Conservation (phyloP, 2,329 filamentous ascomycete genomes). For the Rhynchosporium graminicola region DNA sequence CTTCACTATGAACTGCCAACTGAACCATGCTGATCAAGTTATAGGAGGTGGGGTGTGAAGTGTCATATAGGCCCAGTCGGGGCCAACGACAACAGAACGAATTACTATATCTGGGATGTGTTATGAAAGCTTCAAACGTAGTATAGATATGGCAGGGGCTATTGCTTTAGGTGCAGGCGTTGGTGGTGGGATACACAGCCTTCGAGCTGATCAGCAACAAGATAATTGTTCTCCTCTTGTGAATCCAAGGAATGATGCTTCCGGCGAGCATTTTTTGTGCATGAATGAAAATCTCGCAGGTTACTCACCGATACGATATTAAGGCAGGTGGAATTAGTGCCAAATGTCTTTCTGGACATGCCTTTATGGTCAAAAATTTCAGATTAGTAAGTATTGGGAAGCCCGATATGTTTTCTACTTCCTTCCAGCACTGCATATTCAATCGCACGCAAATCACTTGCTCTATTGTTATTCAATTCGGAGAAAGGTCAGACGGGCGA, state of each 20-base stretch:
- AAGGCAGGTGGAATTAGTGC: no score
- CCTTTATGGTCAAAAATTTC: no score
- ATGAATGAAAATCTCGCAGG: no score
- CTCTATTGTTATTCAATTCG: no score
- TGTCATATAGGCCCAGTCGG: not conserved
- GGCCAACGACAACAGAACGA: not conserved
- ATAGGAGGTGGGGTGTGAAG: slow-evolving; percentile 9
- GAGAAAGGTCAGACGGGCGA: no score
- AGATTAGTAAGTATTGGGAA: no score
- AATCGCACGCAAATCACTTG: no score
- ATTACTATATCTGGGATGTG: not conserved
- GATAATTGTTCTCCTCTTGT: not conserved
- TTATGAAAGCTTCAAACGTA: slow-evolving; percentile 14
- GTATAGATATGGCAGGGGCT: slow-evolving; percentile 1
- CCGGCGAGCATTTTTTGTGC: no score
- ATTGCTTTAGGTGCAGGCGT: slow-evolving; percentile 12
- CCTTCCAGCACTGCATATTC: no score
- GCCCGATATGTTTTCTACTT: no score
- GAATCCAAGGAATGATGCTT: not conserved
- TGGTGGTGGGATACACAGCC: slow-evolving; percentile 11
- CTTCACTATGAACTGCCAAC: not conserved
- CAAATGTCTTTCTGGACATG: no score
- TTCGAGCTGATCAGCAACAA: slow-evolving; percentile 13
- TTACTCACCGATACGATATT: no score
- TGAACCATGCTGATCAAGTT: not conserved